Base-by-base conservation (phyloP, 2,329 filamentous ascomycete species). In the Cladosporium oxysporum region DNA sequence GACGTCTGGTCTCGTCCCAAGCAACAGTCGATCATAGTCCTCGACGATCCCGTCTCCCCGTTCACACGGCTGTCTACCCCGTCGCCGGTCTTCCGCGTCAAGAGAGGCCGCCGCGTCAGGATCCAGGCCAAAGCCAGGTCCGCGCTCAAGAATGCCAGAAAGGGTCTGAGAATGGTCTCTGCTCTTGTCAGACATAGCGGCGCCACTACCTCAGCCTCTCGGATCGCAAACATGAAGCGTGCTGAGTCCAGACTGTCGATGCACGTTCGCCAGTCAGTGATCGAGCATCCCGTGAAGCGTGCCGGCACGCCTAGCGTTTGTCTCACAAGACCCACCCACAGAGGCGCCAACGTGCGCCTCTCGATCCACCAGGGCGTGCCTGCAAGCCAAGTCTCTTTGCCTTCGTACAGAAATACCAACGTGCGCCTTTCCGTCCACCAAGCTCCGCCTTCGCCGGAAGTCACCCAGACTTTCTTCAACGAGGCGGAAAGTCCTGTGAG, bases 401-500 rank as follows among this genome's bases (percentile, higher is more conserved):
- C 49, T n/a, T 44, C 50, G 11, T 47, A 57, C 61, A n/a, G 50
- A 35, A 31, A 29, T 12, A 28, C 44, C 29, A 52, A 52, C n/a
- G 44, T 52, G 59, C 44, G 59, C 3, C 29, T 62, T 11, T 35
- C 59, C 2, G 12, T 63, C n/a, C 61, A 63, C 35, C 33, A 57
- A 26, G 26, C 44, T 16, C 61, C 61, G 16, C 26, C 61, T 10
- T 18, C 59, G 10, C 59, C 26, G 28, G 61, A 47, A 11, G 21
- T 33, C 5, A 21, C 26, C 3, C 35, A 31, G 26, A 63, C 31
- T 23, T 12, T 57, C 26, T 49, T 41, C 12, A 2, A 12, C 14
- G 47, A 33, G 3, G 58, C 12, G n/a, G 37, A 53, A 12, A 53
- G 28, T 23, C 4, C 49, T 53, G 21, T n/a, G 23, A 35, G 7